These are phyloP conservation scores for Blakeslea trispora DNA, from an alignment of 371 early-diverging fungal genomes.

Conservation along the genomic window DNA sequence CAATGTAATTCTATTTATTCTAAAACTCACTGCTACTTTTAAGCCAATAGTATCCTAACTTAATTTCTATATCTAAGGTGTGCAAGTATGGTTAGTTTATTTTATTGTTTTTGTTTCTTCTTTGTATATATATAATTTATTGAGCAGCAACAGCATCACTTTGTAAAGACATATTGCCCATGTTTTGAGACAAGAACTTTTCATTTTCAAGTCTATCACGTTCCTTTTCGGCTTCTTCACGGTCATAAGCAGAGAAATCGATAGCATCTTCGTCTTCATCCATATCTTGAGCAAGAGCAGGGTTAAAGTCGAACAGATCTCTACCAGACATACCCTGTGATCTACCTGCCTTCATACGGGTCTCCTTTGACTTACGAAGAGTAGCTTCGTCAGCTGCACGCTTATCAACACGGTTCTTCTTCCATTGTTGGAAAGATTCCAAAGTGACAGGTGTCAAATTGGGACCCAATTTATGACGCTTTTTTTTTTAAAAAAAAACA, in stretches of 20 bases:
- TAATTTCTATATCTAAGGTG: too few relatives aligned
- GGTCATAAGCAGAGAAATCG: conserved; percentile 59
- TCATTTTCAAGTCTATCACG: conserved; percentile 45
- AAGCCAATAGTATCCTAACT: too few relatives aligned
- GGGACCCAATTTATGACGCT: conserved; percentile 93
- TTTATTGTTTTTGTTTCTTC: not conserved
- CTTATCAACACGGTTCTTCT: conserved; percentile 80
- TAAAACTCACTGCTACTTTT: too few relatives aligned
- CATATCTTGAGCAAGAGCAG: conserved; percentile 76
- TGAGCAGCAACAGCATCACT: conserved; percentile 7
- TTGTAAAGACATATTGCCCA: conserved; percentile 30
- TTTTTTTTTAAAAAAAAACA: too few relatives aligned
- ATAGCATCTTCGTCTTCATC: conserved; percentile 80
- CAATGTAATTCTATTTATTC: too few relatives aligned
- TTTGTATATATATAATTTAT: not conserved
- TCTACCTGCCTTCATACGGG: conserved; percentile 90
- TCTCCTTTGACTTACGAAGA: conserved; percentile 81
- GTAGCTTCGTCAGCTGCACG: conserved; percentile 72
- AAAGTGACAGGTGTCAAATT: conserved; percentile 96
- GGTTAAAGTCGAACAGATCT: conserved; percentile 98
- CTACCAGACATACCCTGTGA: conserved; percentile 93
- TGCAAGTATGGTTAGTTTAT: too few relatives aligned
- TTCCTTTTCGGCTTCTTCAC: conserved; percentile 49
- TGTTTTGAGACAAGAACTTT: conserved; percentile 24
- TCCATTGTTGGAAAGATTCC: conserved; percentile 96